Conservation (phyloP, 2,329 filamentous ascomycete genomes). For the Botryotinia convoluta region DNA sequence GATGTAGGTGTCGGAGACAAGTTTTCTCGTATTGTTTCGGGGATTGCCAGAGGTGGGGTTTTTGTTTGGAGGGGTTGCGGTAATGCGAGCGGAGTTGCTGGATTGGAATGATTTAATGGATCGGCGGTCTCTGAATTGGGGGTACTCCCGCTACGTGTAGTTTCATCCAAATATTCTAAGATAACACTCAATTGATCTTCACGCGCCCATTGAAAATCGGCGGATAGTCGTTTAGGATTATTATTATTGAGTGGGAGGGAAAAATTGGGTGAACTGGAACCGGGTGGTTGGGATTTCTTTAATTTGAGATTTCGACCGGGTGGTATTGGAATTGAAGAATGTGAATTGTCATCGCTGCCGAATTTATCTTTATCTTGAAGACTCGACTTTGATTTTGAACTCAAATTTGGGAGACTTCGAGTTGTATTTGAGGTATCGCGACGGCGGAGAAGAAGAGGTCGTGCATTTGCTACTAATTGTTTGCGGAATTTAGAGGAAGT, state of each 20-base stretch:
- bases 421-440: neutral
- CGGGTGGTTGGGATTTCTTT: constrained; percentile 3
- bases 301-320: neutral
- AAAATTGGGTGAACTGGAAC: neutral
- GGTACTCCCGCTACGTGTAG: constrained; percentile 13
- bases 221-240: constrained; percentile 7
- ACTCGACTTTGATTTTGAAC: neutral
- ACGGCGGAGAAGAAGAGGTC: neutral
- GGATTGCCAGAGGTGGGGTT: constrained; percentile 4
- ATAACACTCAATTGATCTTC: constrained; percentile 33
- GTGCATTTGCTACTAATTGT: neutral
- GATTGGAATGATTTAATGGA: neutral
- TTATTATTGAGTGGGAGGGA: constrained; percentile 11
- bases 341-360: neutral
- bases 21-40: constrained; percentile 5
- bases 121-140: neutral
- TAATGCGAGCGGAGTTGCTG: neutral
- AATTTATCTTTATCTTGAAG: neutral
- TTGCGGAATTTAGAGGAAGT: neutral
- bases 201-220: constrained; percentile 29
- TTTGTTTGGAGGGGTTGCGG: neutral
- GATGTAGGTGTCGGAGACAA: neutral
- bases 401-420: neutral
- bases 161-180: constrained; percentile 28
- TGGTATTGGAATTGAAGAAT: neutral